phyloP scores from a whole-genome alignment of 192 early-diverging fungal genomes.

The Gonapodya prolifera region DNA sequence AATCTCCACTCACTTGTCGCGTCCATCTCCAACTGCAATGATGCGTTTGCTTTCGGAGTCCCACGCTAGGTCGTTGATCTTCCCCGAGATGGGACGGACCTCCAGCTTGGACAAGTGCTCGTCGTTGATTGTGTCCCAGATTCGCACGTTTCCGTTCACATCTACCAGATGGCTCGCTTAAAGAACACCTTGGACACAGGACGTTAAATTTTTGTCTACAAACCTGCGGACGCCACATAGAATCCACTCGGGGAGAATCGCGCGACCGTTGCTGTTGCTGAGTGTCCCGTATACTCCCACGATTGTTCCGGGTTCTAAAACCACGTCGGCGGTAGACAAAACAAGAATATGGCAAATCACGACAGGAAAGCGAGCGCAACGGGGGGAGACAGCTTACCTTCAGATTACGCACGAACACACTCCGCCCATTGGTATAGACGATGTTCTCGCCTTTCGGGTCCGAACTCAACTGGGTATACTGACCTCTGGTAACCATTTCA shows the following conservation, averaged over 20 bases:
- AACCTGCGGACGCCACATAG: conserved; percentile 93
- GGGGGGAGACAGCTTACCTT: no score
- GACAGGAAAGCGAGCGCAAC: no score
- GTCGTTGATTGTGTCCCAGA: conserved; percentile 90
- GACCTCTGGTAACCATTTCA: no score
- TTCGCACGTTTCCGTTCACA: conserved; percentile 74
- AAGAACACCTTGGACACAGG: background rate
- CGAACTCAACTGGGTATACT: conserved; percentile 62
- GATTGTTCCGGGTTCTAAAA: conserved; percentile 59
- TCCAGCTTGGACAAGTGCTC: conserved; percentile 47
- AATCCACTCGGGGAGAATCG: conserved; percentile 82
- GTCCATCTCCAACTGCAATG: conserved; percentile 93
- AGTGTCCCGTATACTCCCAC: conserved; percentile 76
- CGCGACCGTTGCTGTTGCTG: conserved; percentile 65
- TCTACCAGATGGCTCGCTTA: conserved; percentile 25
- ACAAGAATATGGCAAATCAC: no score
- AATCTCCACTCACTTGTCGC: conserved; percentile 39
- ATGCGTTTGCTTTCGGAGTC: conserved; percentile 89
- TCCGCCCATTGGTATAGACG: conserved; percentile 86
- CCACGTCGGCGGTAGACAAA: no score
- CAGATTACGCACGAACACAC: no score
- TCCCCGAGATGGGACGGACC: conserved; percentile 34
- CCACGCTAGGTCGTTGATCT: conserved; percentile 84
- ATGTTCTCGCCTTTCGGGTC: conserved; percentile 74
- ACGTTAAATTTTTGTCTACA: background rate